phyloP scores from a whole-genome alignment of 2,329 filamentous ascomycete genomes.

The Penicillium sp. region DNA sequence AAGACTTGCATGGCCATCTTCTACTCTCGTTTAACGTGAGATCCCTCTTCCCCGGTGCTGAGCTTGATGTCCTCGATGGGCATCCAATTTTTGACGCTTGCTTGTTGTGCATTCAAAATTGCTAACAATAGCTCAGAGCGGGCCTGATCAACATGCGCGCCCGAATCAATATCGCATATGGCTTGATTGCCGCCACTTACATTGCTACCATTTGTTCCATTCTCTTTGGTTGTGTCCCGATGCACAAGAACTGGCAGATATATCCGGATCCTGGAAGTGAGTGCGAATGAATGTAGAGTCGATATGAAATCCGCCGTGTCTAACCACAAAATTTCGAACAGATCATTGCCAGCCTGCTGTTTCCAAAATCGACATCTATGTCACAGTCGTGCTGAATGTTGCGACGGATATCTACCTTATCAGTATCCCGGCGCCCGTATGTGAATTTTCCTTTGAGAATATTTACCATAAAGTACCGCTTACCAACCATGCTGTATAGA shows the following conservation, averaged over 20 bases:
- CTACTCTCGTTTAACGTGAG: conserved; percentile 58
- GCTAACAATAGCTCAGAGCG: conserved; percentile 34
- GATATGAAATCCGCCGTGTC: not conserved
- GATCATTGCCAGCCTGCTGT: conserved; percentile 56
- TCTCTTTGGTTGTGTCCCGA: conserved; percentile 57
- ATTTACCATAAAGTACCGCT: not conserved
- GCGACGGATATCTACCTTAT: conserved; percentile 64
- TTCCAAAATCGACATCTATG: conserved; percentile 56
- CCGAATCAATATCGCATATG: conserved; percentile 57
- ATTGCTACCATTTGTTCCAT: conserved; percentile 55
- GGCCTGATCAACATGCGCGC: conserved; percentile 47
- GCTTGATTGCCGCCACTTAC: conserved; percentile 54
- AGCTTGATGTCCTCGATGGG: too few relatives aligned
- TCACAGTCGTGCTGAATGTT: conserved; percentile 58
- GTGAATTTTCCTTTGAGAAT: conserved; percentile 1
- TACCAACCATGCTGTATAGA: conserved; percentile 33
- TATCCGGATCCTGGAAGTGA: conserved; percentile 60
- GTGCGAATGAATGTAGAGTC: conserved; percentile 23
- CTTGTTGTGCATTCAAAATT: not conserved
- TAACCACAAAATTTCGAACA: conserved; percentile 21
- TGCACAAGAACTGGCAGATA: conserved; percentile 63
- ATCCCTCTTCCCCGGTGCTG: not conserved
- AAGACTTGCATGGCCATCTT: conserved; percentile 62
- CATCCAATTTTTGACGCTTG: not conserved
- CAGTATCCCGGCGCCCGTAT: conserved; percentile 60